Conservation (phyloP, 148 eudicot genomes). For the Gaultheria prostrata region DNA sequence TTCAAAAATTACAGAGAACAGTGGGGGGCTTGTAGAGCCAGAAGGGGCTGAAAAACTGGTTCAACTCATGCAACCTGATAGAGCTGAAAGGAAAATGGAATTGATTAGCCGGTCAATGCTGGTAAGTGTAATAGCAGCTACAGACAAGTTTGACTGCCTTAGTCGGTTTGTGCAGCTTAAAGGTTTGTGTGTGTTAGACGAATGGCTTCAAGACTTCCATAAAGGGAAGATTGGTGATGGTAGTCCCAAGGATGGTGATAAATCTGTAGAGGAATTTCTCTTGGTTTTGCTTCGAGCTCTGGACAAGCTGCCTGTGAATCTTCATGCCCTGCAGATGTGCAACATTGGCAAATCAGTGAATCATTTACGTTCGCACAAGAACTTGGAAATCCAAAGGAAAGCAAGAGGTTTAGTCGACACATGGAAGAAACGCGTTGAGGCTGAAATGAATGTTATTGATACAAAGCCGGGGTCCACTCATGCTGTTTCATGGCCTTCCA, state of each 20-base stretch:
- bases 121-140: slow-evolving; percentile 72
- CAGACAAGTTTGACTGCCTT: slow-evolving; percentile 83
- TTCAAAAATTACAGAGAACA: slow-evolving; percentile 65
- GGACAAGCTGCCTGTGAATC: slow-evolving; percentile 89
- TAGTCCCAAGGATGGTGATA: slow-evolving; percentile 66
- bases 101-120: slow-evolving; percentile 57
- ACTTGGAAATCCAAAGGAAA: slow-evolving; percentile 85
- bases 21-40: slow-evolving; percentile 72
- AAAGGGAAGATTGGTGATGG: slow-evolving; percentile 74
- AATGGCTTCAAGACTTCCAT: slow-evolving; percentile 89
- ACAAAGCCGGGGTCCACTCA: slow-evolving; percentile 57
- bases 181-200: slow-evolving; percentile 76
- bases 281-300: slow-evolving; percentile 83
- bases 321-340: slow-evolving; percentile 76
- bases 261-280: slow-evolving; percentile 75
- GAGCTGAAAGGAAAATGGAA: slow-evolving; percentile 64
- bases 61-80: slow-evolving; percentile 80
- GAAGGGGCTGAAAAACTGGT: slow-evolving; percentile 76
- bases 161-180: slow-evolving; percentile 72
- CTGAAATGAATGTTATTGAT: slow-evolving; percentile 78
- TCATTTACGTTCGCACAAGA: slow-evolving; percentile 73
- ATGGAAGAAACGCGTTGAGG: slow-evolving; percentile 99
- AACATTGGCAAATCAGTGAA: slow-evolving; percentile 96
- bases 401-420: slow-evolving; percentile 87
- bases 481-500: slow-evolving; percentile 59